Evolutionary conservation across 371 early-diverging fungal genomes (phyloP).

Genomic region (Blastocladiella emersonii): DNA sequence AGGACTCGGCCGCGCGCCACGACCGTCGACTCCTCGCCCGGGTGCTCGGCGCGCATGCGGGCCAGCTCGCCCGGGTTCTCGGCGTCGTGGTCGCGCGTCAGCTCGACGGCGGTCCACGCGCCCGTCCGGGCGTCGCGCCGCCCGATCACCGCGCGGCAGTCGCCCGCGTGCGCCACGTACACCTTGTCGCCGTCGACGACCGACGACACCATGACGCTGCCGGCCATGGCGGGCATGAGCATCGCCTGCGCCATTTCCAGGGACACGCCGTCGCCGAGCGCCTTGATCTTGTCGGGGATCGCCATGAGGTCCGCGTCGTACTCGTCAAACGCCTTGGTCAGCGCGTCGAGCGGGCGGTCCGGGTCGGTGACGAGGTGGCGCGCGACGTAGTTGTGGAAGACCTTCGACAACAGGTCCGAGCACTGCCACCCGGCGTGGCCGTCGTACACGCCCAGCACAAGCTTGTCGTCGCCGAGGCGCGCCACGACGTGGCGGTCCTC

Average conservation of each 20-base stretch:
- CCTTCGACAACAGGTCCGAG: not conserved
- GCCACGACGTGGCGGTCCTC: not conserved
- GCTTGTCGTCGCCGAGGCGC: not conserved
- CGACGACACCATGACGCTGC: not conserved
- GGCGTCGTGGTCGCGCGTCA: slow-evolving; percentile 60
- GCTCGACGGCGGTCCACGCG: slow-evolving; percentile 38
- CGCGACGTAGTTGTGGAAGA: not conserved
- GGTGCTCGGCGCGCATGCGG: slow-evolving; percentile 56
- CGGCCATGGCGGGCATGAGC: slow-evolving; percentile 4
- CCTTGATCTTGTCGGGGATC: not conserved
- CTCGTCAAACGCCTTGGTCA: not conserved
- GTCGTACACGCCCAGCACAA: not conserved
- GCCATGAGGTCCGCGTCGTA: not conserved
- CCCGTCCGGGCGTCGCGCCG: slow-evolving; percentile 10
- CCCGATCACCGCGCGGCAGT: slow-evolving; percentile 46
- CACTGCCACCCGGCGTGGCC: slow-evolving; percentile 5
- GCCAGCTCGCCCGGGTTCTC: slow-evolving; percentile 43
- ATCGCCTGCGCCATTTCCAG: not conserved
- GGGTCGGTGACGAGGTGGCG: not conserved
- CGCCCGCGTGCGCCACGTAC: slow-evolving; percentile 35
- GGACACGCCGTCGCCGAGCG: not conserved
- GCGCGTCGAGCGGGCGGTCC: not conserved
- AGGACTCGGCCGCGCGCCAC: slow-evolving; percentile 49
- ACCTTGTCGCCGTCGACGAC: slow-evolving; percentile 46
- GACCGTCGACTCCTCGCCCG: slow-evolving; percentile 52